Conservation (phyloP, 768 basidiomycete genomes). For the Saitozyma sp. region DNA sequence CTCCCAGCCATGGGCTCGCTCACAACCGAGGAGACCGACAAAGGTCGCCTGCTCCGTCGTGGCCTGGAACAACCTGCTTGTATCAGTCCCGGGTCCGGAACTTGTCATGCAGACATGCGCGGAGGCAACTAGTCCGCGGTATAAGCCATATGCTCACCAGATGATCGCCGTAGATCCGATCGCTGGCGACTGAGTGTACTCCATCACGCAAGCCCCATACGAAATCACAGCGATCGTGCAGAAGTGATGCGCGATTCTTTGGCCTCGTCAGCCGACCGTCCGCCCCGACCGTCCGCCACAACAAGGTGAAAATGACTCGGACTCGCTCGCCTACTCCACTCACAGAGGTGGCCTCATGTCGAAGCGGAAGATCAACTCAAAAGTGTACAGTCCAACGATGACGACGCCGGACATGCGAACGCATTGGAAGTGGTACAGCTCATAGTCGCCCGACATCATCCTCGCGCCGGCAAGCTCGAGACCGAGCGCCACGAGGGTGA, state of each 20-base stretch:
- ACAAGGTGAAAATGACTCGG: too few relatives aligned
- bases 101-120: neutral
- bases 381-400: slow-evolving; percentile 26
- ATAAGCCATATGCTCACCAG: slow-evolving; percentile 20
- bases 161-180: slow-evolving; percentile 26
- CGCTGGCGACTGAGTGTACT: slow-evolving; percentile 26
- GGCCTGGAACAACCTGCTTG: slow-evolving; percentile 35
- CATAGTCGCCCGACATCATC: slow-evolving; percentile 19
- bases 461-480: slow-evolving; percentile 27
- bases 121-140: neutral
- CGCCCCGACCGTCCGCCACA: neutral
- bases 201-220: slow-evolving; percentile 27
- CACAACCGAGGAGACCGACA: slow-evolving; percentile 31
- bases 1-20: neutral
- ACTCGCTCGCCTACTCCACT: slow-evolving; percentile 1
- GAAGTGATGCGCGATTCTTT: slow-evolving; percentile 33
- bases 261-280: neutral
- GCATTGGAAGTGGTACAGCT: slow-evolving; percentile 17
- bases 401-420: slow-evolving; percentile 25
- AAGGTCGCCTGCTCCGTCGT: slow-evolving; percentile 39
- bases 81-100: too few relatives aligned
- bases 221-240: slow-evolving; percentile 35
- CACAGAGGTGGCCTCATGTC: slow-evolving; percentile 36
- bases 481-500: slow-evolving; percentile 29
- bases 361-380: slow-evolving; percentile 34